These are phyloP conservation scores for Antarctomyces pellizariae DNA, from an alignment of 495 filamentous ascomycete genomes.

Conservation along the genomic window DNA sequence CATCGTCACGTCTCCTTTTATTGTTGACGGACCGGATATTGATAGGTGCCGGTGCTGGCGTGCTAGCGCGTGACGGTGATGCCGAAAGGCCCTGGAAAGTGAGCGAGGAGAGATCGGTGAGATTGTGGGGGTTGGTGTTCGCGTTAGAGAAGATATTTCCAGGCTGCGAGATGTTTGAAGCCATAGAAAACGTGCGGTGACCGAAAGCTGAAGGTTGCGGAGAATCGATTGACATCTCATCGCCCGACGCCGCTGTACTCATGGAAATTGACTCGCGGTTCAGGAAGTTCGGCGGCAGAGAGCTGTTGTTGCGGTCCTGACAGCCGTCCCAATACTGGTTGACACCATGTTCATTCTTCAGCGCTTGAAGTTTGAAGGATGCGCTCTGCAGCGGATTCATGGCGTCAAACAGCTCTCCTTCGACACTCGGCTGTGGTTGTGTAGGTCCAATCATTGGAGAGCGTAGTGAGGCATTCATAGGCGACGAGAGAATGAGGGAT, in stretches of 20 bases:
- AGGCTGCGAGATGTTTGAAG: slow-evolving; percentile 6
- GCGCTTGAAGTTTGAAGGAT: slow-evolving; percentile 51
- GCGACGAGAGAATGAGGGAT: slow-evolving; percentile 8
- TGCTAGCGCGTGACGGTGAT: slow-evolving; percentile 20
- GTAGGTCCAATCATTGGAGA: slow-evolving; percentile 20
- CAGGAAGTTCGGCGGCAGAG: slow-evolving; percentile 28
- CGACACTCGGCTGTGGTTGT: slow-evolving; percentile 21
- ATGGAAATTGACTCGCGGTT: no score
- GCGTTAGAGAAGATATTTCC: slow-evolving; percentile 2
- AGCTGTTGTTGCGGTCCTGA: slow-evolving; percentile 25
- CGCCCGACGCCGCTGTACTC: slow-evolving; percentile 16
- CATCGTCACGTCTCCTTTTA: slow-evolving; percentile 74
- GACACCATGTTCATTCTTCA: slow-evolving; percentile 44
- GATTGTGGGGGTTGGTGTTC: slow-evolving; percentile 10
- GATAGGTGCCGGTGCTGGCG: slow-evolving; percentile 31
- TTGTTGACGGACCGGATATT: slow-evolving; percentile 36
- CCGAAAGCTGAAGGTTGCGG: slow-evolving; percentile 33
- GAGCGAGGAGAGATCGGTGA: slow-evolving; percentile 17
- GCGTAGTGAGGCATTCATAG: slow-evolving; percentile 9
- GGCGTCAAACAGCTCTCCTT: slow-evolving; percentile 34
- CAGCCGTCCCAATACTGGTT: slow-evolving; percentile 64
- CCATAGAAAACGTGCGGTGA: no score
- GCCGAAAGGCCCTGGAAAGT: slow-evolving; percentile 19
- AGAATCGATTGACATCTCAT: slow-evolving; percentile 59
- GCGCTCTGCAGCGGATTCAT: slow-evolving; percentile 28